Base-by-base conservation (phyloP, 495 filamentous ascomycete species). In the Trichocladium uniseriatum region DNA sequence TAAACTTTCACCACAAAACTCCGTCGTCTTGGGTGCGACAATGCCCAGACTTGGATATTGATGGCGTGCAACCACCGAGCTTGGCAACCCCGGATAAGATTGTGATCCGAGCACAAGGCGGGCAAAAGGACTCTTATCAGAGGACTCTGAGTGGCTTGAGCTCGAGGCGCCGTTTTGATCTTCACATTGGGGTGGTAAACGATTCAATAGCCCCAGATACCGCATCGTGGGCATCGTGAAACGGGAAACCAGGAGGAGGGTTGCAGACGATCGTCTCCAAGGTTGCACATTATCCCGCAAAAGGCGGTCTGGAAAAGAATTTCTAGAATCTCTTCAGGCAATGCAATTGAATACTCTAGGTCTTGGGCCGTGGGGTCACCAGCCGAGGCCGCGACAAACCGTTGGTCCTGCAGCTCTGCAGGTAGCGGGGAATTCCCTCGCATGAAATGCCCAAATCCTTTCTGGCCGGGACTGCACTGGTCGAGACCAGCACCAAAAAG, bases 51-150 rank as follows among this genome's bases (percentile, higher is more conserved):
- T 47, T 52, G n/a, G n/a, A 58, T 55, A 44, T 39, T 54, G 58
- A 58, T 55, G 41, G 40, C 51, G 48, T 45, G 36, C 38, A 49
- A 18, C 54, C 43, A 61, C 40, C 29, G 42, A 13, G 28, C 62
- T 65, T 63, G 59, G 62, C 62, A 61, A n/a, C 60, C 57, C 63
- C 61, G 62, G 51, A 57, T 54, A 50, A 65, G 53, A 61, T 58
- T 62, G 50, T 39, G 55, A 57, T 53, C 49, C 38, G 60, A 61
- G 37, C 43, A 48, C 31, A 42, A 36, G 10, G 38, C 37, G 45
- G 53, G 41, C 47, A 42, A 34, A 42, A 27, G 28, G 18, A n/a
- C n/a, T 38, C 6, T 36, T 41, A 39, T 52, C 37, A 35, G 16
- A n/a, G 39, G 1, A 20, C 21, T n/a, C 20, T 28, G 6, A 48